These are phyloP conservation scores for Chaetothyriales sp. DNA, from an alignment of 2,329 filamentous ascomycete genomes.

Conservation along the genomic window DNA sequence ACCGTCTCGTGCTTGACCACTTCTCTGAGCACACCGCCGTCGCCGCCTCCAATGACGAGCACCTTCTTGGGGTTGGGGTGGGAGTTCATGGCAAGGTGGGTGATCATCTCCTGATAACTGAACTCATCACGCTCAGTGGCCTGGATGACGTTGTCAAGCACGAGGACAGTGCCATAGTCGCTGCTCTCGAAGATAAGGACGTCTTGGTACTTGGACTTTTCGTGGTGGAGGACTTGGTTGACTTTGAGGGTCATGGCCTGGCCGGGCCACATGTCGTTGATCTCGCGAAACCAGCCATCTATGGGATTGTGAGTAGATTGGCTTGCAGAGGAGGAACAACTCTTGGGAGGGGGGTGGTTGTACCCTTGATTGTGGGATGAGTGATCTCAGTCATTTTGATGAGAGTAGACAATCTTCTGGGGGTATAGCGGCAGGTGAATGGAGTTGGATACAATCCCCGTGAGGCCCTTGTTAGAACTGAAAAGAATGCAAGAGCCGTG, in stretches of 20 bases:
- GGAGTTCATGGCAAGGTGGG: conserved; percentile 93
- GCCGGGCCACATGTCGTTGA: conserved; percentile 97
- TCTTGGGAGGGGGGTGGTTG: conserved; percentile 15
- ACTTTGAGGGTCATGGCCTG: conserved; percentile 98
- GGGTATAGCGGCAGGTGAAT: background rate
- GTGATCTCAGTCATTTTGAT: conserved; percentile 49
- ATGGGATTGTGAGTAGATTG: conserved; percentile 1
- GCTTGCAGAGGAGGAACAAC: background rate
- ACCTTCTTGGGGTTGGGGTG: conserved; percentile 98
- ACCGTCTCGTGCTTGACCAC: conserved; percentile 97
- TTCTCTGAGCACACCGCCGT: conserved; percentile 93
- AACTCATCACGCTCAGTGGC: conserved; percentile 98
- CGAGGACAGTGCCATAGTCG: conserved; percentile 88
- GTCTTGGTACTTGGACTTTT: conserved; percentile 98
- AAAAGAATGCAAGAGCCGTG: background rate
- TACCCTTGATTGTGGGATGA: conserved; percentile 65
- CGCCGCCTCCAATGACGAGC: conserved; percentile 92
- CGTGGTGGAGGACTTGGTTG: conserved; percentile 95
- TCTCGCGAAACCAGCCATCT: conserved; percentile 99
- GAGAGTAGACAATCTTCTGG: background rate
- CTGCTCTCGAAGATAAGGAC: conserved; percentile 97
- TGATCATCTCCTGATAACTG: conserved; percentile 98
- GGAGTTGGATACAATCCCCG: background rate
- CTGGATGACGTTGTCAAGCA: conserved; percentile 98
- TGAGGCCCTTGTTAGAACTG: background rate